These are phyloP conservation scores for Trametopsis cervina DNA, from an alignment of 768 basidiomycete genomes.

Conservation along the genomic window DNA sequence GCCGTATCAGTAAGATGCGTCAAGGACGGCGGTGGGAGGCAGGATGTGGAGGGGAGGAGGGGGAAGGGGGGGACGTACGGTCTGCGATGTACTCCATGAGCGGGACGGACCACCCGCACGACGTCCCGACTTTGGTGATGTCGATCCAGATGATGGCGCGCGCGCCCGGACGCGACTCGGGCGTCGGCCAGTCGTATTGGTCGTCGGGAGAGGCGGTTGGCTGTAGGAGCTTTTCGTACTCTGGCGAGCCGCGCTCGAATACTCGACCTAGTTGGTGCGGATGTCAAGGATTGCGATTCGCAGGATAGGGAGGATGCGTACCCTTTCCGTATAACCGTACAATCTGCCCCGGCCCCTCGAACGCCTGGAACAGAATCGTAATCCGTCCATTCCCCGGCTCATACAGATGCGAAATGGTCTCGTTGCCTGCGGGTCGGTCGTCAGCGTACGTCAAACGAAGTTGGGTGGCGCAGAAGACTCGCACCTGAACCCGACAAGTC, in stretches of 20 bases:
- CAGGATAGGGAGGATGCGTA: conserved; percentile 14
- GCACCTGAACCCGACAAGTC: conserved; percentile 65
- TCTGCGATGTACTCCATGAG: conserved; percentile 5
- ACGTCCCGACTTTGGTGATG: conserved; percentile 7
- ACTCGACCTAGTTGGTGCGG: conserved; percentile 6
- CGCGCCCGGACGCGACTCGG: conserved; percentile 6
- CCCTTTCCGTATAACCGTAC: conserved; percentile 56
- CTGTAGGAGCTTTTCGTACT: conserved; percentile 8
- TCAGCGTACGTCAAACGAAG: not conserved
- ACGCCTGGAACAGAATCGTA: conserved; percentile 55
- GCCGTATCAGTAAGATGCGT: not conserved
- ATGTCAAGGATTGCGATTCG: not conserved
- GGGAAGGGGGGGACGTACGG: conserved; percentile 1
- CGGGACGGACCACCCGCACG: conserved; percentile 9
- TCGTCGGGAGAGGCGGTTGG: not conserved
- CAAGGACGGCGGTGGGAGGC: not conserved
- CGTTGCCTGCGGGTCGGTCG: conserved; percentile 32
- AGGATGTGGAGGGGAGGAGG: too few relatives aligned
- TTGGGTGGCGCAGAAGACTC: conserved; percentile 18
- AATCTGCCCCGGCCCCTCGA: conserved; percentile 53
- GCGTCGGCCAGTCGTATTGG: conserved; percentile 5
- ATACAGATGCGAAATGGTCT: conserved; percentile 52
- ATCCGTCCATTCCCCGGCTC: conserved; percentile 51
- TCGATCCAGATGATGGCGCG: conserved; percentile 11
- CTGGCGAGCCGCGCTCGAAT: conserved; percentile 5